phyloP scores from a whole-genome alignment of 768 basidiomycete species.

The Podaxis sp. region DNA sequence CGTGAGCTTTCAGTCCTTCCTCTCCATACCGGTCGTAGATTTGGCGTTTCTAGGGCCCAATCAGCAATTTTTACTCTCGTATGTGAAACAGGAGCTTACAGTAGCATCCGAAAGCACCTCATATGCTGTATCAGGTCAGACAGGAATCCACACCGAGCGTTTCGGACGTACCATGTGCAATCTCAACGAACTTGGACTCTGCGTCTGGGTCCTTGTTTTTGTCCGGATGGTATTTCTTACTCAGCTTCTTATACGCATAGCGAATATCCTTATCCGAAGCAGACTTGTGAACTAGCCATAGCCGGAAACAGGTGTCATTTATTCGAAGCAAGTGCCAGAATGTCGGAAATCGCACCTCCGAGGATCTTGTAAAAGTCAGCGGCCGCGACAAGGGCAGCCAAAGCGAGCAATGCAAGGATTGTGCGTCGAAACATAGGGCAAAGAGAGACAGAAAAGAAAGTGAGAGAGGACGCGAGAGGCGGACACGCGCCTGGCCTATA shows the following conservation, averaged over 20 bases:
- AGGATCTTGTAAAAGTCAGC: slow-evolving; percentile 81
- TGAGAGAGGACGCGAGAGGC: slow-evolving; percentile 12
- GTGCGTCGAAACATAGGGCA: slow-evolving; percentile 32
- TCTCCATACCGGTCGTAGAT: slow-evolving; percentile 96
- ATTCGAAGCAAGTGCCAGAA: slow-evolving; percentile 22
- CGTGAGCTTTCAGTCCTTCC: slow-evolving; percentile 91
- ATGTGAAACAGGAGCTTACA: slow-evolving; percentile 41
- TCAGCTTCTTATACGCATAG: slow-evolving; percentile 88
- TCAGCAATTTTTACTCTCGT: slow-evolving; percentile 5
- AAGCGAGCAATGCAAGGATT: slow-evolving; percentile 34
- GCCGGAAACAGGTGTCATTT: slow-evolving; percentile 11
- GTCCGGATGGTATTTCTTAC: slow-evolving; percentile 91
- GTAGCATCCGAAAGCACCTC: slow-evolving; percentile 89
- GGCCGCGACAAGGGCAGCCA: slow-evolving; percentile 43
- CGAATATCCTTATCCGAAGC: slow-evolving; percentile 88
- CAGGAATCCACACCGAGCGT: not conserved
- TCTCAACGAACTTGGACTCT: slow-evolving; percentile 85
- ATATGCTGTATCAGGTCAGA: slow-evolving; percentile 57
- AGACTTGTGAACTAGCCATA: slow-evolving; percentile 55
- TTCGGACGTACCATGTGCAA: slow-evolving; percentile 70
- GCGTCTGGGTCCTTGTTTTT: slow-evolving; percentile 87
- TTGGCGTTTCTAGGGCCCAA: slow-evolving; percentile 67
- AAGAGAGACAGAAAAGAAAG: slow-evolving; percentile 15
- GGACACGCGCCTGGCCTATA: slow-evolving; percentile 3
- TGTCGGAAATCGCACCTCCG: slow-evolving; percentile 57